Evolutionary conservation across 768 basidiomycete genomes (phyloP).

Genomic region (Russula virescens): DNA sequence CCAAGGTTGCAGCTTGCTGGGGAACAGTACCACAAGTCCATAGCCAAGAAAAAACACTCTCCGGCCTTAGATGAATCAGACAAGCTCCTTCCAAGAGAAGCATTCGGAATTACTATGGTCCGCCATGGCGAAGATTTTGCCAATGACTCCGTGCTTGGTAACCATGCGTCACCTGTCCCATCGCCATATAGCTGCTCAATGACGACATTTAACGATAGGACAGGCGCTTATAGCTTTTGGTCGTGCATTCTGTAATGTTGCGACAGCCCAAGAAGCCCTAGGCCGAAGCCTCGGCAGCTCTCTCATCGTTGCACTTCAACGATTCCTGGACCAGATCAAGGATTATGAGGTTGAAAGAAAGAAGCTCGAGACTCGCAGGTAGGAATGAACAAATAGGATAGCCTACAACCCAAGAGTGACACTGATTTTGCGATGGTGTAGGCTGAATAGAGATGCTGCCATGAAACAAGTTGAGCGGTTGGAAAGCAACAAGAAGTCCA

Average conservation of each 20-base stretch:
- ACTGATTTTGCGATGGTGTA: constrained; percentile 29
- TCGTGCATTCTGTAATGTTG: constrained; percentile 78
- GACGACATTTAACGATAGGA: constrained; percentile 37
- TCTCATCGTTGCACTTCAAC: constrained; percentile 61
- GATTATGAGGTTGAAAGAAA: constrained; percentile 78
- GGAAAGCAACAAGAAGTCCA: constrained; percentile 72
- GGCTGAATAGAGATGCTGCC: constrained; percentile 75
- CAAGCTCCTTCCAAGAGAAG: constrained; percentile 37
- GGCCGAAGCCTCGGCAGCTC: constrained; percentile 67
- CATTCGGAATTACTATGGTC: constrained; percentile 41
- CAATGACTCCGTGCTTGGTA: constrained; percentile 24
- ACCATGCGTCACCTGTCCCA: not conserved
- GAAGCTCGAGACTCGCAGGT: constrained; percentile 85
- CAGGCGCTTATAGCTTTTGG: constrained; percentile 70
- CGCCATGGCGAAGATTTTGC: constrained; percentile 37
- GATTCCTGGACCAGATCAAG: constrained; percentile 67
- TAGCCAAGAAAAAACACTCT: constrained; percentile 32
- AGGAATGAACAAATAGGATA: constrained; percentile 22
- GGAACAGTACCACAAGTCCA: constrained; percentile 21
- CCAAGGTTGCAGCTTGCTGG: constrained; percentile 22
- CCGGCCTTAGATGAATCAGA: constrained; percentile 32
- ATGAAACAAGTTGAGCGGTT: constrained; percentile 61
- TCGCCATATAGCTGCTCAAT: not conserved
- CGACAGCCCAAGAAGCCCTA: constrained; percentile 78
- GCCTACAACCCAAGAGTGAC: not conserved